These are phyloP conservation scores for Ambrosiella cleistominuta DNA, from an alignment of 2,329 filamentous ascomycete genomes.

Conservation along the genomic window DNA sequence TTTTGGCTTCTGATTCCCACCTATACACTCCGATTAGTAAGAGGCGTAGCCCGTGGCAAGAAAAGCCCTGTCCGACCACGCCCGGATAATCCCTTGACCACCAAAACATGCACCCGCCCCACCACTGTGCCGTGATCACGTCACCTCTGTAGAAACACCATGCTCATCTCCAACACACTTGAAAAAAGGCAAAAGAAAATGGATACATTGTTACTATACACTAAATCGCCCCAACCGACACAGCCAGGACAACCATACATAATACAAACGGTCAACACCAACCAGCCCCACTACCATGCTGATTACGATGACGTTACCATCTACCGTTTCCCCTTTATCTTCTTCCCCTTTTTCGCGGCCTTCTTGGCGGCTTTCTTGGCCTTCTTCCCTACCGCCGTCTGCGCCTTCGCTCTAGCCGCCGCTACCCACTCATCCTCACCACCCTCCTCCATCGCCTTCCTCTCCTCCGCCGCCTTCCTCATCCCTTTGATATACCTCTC, in stretches of 20 bases:
- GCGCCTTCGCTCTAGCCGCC: slow-evolving; percentile 16
- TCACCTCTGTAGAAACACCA: not conserved
- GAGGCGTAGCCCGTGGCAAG: not conserved
- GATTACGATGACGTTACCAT: not conserved
- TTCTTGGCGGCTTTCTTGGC: slow-evolving; percentile 22
- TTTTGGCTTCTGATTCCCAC: not conserved
- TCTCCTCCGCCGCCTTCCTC: slow-evolving; percentile 22
- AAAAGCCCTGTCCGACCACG: not conserved
- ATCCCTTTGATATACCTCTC: slow-evolving; percentile 27
- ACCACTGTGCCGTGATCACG: not conserved
- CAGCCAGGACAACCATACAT: not conserved
- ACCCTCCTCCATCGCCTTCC: slow-evolving; percentile 16
- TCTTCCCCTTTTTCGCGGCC: slow-evolving; percentile 20
- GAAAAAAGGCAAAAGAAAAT: not conserved
- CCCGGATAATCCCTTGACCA: not conserved
- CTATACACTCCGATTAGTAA: not conserved
- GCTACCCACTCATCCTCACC: slow-evolving; percentile 17
- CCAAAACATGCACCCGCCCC: too few relatives aligned
- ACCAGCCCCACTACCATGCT: not conserved
- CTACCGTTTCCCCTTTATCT: slow-evolving; percentile 17
- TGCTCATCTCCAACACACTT: not conserved
- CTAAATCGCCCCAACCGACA: not conserved
- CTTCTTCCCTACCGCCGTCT: slow-evolving; percentile 20
- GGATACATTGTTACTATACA: slow-evolving; percentile 5
- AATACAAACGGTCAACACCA: not conserved